Evolutionary conservation across 2,329 filamentous ascomycete genomes (phyloP).

Genomic region (Apiospora arundinis): DNA sequence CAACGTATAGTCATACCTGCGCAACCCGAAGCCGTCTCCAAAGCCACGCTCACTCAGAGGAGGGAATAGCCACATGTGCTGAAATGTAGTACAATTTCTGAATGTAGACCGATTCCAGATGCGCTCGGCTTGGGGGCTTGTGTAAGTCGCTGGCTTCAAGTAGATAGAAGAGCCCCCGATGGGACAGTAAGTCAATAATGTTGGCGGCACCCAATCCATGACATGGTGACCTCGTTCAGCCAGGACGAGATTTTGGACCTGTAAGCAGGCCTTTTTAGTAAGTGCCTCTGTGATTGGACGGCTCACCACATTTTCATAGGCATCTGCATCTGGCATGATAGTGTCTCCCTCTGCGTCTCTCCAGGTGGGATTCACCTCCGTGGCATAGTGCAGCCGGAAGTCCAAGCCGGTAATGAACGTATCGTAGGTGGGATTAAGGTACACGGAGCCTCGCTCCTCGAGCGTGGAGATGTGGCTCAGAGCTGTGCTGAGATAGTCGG

Average conservation of each 20-base stretch:
- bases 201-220: too few relatives aligned
- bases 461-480: not conserved
- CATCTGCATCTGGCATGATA: not conserved
- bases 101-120: not conserved
- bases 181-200: too few relatives aligned
- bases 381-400: not conserved
- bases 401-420: not conserved
- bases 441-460: not conserved
- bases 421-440: not conserved
- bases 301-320: too few relatives aligned
- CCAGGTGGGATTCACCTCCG: not conserved
- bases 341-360: not conserved
- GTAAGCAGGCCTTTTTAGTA: not conserved
- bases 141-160: not conserved
- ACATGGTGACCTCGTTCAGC: not conserved
- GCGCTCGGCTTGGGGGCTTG: not conserved
- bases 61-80: not conserved
- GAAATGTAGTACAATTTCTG: not conserved
- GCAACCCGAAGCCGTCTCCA: not conserved
- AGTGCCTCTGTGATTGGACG: not conserved
- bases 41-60: not conserved
- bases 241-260: not conserved
- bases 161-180: not conserved
- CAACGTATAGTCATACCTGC: not conserved
- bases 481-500: not conserved